Evolutionary conservation across 768 basidiomycete genomes (phyloP).

Genomic region (Coprinopsis marcescibilis): DNA sequence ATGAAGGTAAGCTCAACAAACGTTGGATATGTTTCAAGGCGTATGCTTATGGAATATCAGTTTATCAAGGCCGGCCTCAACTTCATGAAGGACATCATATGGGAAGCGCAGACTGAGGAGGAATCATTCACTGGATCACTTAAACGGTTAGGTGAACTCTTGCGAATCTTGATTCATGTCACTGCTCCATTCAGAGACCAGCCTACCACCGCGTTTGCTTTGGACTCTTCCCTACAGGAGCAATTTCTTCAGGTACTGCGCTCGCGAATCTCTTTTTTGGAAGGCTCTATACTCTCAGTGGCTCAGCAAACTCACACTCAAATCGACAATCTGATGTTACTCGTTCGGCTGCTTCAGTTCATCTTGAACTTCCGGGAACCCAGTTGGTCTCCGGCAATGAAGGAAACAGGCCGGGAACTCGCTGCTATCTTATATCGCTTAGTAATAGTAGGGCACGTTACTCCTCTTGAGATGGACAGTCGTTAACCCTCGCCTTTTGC

Average conservation of each 20-base stretch:
- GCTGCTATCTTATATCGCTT: constrained; percentile 41
- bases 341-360: constrained; percentile 69
- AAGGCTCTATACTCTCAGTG: constrained; percentile 26
- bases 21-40: constrained; percentile 2
- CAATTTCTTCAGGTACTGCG: constrained; percentile 47
- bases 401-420: constrained; percentile 39
- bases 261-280: constrained; percentile 37
- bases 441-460: constrained; percentile 39
- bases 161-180: constrained; percentile 64
- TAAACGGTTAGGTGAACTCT: constrained; percentile 55
- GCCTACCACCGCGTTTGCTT: constrained; percentile 33
- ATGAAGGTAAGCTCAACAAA: constrained; percentile 45
- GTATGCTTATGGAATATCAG: constrained; percentile 27
- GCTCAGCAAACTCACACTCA: constrained; percentile 26
- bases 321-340: constrained; percentile 35
- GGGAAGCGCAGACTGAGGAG: constrained; percentile 22
- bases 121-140: constrained; percentile 35
- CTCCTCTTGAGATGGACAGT: background rate
- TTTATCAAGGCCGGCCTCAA: constrained; percentile 72
- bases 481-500: constrained; percentile 1
- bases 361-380: constrained; percentile 55
- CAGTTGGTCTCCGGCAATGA: constrained; percentile 48
- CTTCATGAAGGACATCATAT: constrained; percentile 53
- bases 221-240: constrained; percentile 54
- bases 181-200: constrained; percentile 58